Base-by-base conservation (phyloP, 768 basidiomycete species). In the Mycena polygramma region DNA sequence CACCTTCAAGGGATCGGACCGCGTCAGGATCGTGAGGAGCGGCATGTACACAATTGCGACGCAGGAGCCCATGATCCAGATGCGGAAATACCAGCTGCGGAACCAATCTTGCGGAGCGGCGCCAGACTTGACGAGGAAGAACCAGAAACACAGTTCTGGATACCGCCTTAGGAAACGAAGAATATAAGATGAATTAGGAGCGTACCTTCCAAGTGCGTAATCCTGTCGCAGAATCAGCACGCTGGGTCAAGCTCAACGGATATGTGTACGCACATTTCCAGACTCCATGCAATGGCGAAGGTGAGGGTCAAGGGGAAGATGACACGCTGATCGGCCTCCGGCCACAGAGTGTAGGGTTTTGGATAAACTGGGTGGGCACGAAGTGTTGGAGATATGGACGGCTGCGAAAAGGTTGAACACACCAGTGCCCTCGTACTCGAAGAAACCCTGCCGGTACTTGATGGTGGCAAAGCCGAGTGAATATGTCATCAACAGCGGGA, bases 61-160 rank as follows among this genome's bases (percentile, higher is more conserved):
- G 20, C 81, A 53, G 8, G 94, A 93, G 14, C 94, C 94, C 30
- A 86, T 69, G 19, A 86, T 79, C 94, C 94, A 95, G 4, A 82
- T 81, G 77, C 87, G 92, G 85, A 94, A 95, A 75, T 94, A 94
- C 17, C 82, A 68, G 75, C 89, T 93, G 19, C 82, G 81, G 82
- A 95, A 95, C 94, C 94, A 96, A 73, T 93, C 86, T 75, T 88
- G 90, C 68, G 90, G 87, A 2, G 79, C 83, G 1, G 91, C 83
- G 66, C 91, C 83, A 0, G 91, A 83, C 66, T 92, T 92, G 58
- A 95, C 83, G 46, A 96, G 87, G 82, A 94, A 96, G 17, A 95
- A 80, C 94, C 94, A 95, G 78, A 96, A 96, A 75, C 93, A 95
- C 0, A 95, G 83, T 74, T 96, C 94, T 94, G 30, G 6, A 30